phyloP scores from a whole-genome alignment of 345 rosid genomes.

The Eucalyptus pumila region DNA sequence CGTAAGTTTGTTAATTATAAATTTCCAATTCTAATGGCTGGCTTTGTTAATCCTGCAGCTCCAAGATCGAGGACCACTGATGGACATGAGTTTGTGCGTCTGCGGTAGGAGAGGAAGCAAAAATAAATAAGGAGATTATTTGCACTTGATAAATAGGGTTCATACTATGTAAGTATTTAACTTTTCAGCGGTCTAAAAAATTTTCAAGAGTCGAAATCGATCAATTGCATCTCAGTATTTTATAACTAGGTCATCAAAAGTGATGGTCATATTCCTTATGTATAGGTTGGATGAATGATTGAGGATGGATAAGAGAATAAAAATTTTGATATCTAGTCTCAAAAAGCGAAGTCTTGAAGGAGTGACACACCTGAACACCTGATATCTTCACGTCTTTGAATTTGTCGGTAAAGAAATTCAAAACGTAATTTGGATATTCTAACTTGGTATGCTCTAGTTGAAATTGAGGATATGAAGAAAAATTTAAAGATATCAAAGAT shows the following conservation, averaged over 20 bases:
- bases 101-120: not conserved
- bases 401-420: not conserved
- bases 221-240: not conserved
- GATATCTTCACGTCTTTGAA: not conserved
- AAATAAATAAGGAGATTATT: not conserved
- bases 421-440: not conserved
- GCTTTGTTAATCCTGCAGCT: no score
- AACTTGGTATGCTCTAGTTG: not conserved
- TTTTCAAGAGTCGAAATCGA: not conserved
- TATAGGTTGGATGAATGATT: no score
- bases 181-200: not conserved
- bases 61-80: not conserved
- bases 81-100: not conserved
- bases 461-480: not conserved
- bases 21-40: no score
- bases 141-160: not conserved
- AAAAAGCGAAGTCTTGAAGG: not conserved
- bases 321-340: not conserved
- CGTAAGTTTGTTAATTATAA: no score
- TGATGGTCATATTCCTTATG: no score
- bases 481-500: not conserved
- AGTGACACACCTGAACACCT: not conserved
- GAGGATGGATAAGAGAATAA: no score
- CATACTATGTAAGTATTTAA: not conserved
- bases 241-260: not conserved